These are phyloP conservation scores for Candida multigemmis DNA, from an alignment of 805 yeast genomes.

Conservation along the genomic window DNA sequence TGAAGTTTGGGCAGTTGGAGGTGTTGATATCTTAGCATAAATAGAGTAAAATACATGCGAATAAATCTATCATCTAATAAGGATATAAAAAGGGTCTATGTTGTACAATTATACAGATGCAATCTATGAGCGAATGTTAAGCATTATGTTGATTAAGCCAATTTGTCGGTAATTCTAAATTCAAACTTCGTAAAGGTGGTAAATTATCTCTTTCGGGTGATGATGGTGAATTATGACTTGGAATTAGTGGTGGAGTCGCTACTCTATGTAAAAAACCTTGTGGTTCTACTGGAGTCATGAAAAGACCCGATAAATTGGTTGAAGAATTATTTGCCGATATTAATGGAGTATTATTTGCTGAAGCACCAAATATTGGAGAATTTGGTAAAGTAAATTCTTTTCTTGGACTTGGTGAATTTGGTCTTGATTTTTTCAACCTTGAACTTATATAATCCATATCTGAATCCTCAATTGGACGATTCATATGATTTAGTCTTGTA, in stretches of 20 bases:
- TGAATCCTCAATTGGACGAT: constrained; percentile 32
- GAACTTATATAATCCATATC: constrained; percentile 40
- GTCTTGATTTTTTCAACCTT: constrained; percentile 38
- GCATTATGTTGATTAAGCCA: too few relatives aligned
- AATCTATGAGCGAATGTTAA: too few relatives aligned
- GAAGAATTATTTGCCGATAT: constrained; percentile 32
- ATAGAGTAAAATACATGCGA: not conserved
- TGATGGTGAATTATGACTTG: constrained; percentile 3
- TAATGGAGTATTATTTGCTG: constrained; percentile 30
- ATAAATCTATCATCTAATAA: too few relatives aligned
- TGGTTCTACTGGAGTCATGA: constrained; percentile 25
- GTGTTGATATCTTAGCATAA: constrained; percentile 38
- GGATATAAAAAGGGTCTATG: too few relatives aligned
- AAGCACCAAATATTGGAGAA: constrained; percentile 33
- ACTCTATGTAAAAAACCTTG: constrained; percentile 4
- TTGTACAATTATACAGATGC: too few relatives aligned
- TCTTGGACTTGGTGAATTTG: constrained; percentile 35
- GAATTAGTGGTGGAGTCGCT: constrained; percentile 7
- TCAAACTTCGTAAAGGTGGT: constrained; percentile 43
- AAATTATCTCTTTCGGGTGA: constrained; percentile 10
- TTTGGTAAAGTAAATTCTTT: constrained; percentile 32
- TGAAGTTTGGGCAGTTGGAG: constrained; percentile 86
- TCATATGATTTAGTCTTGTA: too few relatives aligned
- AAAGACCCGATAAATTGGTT: constrained; percentile 27
- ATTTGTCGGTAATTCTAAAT: constrained; percentile 40